Evolutionary conservation across 768 basidiomycete species (phyloP).

Genomic region (Baorangia bicolor): DNA sequence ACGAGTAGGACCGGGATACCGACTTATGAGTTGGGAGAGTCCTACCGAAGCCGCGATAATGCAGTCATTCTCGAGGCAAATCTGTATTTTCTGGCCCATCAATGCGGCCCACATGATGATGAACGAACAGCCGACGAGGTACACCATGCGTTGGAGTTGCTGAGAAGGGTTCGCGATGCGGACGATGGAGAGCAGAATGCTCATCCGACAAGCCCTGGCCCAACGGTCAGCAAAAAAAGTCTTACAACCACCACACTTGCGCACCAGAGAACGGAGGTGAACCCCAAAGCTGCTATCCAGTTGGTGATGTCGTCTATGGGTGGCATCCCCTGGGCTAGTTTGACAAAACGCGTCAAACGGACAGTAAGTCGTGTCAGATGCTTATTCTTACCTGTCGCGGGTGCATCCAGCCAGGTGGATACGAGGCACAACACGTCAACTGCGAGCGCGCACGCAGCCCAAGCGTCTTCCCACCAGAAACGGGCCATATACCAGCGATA

Average conservation of each 20-base stretch:
- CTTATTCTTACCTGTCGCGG: neutral
- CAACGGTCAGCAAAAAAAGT: neutral
- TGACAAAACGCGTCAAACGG: neutral
- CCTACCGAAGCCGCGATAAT: neutral
- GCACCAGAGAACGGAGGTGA: constrained; percentile 24
- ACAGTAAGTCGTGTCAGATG: too few relatives aligned
- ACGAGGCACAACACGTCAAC: constrained; percentile 17
- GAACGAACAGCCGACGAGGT: constrained; percentile 15
- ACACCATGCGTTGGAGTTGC: constrained; percentile 1
- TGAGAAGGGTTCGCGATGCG: constrained; percentile 14
- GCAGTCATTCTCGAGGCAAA: constrained; percentile 11
- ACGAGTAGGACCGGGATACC: neutral
- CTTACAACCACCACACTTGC: too few relatives aligned
- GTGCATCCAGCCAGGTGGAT: constrained; percentile 3
- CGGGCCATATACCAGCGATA: constrained; percentile 19
- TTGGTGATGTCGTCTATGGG: neutral
- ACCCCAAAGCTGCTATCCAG: constrained; percentile 16
- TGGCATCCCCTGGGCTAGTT: neutral
- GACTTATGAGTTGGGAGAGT: constrained; percentile 24
- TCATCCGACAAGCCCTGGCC: constrained; percentile 23
- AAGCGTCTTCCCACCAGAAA: constrained; percentile 34
- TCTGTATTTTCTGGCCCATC: constrained; percentile 13
- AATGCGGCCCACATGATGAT: constrained; percentile 24
- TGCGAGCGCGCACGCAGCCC: constrained; percentile 22
- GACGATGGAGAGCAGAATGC: constrained; percentile 26